Base-by-base conservation (phyloP, 2,329 filamentous ascomycete species). In the Stachybotrys echinatus region DNA sequence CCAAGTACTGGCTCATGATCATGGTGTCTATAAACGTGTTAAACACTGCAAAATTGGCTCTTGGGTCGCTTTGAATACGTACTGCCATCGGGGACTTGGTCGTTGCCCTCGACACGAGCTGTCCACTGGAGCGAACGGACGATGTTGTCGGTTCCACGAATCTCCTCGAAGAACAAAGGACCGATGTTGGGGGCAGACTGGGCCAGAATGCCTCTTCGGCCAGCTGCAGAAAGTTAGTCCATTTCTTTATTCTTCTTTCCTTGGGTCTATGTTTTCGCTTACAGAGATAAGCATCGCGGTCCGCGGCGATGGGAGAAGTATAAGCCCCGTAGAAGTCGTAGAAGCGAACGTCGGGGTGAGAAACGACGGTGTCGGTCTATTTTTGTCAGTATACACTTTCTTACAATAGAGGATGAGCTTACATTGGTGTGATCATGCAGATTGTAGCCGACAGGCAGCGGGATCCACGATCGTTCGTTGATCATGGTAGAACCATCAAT, bases 251-350 rank as follows among this genome's bases (percentile, higher is more conserved):
- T n/a, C n/a, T n/a, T n/a, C n/a, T n/a, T n/a, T n/a, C n/a, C n/a
- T n/a, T n/a, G n/a, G n/a, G n/a, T n/a, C n/a, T n/a, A n/a, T n/a
- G n/a, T n/a, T n/a, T n/a, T n/a, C n/a, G 55, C 65, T 59, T 63
- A 67, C 63, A 70, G 21, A 80, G 66, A 51, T 80, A 80, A 34
- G 60, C 54, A 21, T 61, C 54, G 49, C 64, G 64, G 58, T 81
- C 77, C 2, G 65, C 61, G 3, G 53, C 56, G 52, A 71, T 74
- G 2, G 76, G 76, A 44, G 65, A 66, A 57, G 77, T 65, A 54
- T 74, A 88, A 3, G 84, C 83, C 47, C 67, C 71, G 61, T 84
- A 84, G 61, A 85, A 88, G 70, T 87, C 81, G 62, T 88, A 88
- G 64, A 80, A 80, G 8, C 67, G 63, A 5, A 75, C 71, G 39